These are phyloP conservation scores for Penicillium herquei DNA, from an alignment of 495 filamentous ascomycete genomes.

Conservation along the genomic window DNA sequence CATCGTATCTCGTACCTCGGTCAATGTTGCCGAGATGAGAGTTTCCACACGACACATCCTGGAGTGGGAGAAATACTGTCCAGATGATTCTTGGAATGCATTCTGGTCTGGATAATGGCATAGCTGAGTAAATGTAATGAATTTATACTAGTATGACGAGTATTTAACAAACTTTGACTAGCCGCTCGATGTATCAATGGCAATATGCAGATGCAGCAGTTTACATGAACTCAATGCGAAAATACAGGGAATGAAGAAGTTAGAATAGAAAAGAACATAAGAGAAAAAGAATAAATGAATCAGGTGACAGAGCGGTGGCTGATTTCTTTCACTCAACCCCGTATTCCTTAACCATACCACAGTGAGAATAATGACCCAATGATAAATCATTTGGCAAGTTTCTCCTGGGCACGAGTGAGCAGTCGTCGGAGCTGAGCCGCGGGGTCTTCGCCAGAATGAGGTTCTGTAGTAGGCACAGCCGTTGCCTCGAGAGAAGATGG, in stretches of 20 bases:
- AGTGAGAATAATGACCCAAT: not conserved
- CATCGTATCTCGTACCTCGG: too few species aligned
- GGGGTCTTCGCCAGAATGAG: conserved; percentile 12
- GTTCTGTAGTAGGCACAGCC: conserved; percentile 15
- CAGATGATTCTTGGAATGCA: too few species aligned
- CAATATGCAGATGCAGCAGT: conserved; percentile 8
- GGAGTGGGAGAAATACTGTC: too few species aligned
- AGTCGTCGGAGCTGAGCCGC: conserved; percentile 22
- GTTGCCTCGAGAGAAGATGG: conserved; percentile 24
- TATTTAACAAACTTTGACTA: not conserved
- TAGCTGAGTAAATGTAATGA: not conserved
- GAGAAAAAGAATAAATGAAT: not conserved
- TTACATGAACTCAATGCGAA: not conserved
- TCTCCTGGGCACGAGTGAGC: conserved; percentile 22
- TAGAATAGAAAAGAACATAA: not conserved
- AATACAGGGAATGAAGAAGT: conserved; percentile 4
- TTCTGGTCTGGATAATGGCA: too few species aligned
- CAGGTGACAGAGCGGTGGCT: not conserved
- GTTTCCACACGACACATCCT: too few species aligned
- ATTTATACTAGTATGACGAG: not conserved
- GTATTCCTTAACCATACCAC: not conserved
- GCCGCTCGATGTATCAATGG: not conserved
- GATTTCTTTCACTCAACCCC: not conserved
- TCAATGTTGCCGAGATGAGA: too few species aligned
- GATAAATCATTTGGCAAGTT: conserved; percentile 7